Base-by-base conservation (phyloP, 1,284 basidiomycete species). In the Gastroboletus turbinatus region DNA sequence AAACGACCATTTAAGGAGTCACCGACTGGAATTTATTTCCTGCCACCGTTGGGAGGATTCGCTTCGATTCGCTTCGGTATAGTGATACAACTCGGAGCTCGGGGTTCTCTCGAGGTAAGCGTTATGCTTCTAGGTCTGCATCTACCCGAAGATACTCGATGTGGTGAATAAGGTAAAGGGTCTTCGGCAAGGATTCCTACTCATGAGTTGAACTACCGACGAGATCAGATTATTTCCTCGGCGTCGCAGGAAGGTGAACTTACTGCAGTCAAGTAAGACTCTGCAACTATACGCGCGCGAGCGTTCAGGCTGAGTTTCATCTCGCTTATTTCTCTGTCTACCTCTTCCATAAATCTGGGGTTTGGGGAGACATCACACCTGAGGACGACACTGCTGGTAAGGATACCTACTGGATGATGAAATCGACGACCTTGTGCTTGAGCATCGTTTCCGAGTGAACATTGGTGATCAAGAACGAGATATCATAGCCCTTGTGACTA, bases 381-480 rank as follows among this genome's bases (percentile, higher is more conserved):
- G 16, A 16, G 33, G 13, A 30, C 36, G 19, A 33, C 36, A 47
- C 4, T 38, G 29, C 19, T n/a, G 14, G 6, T 3, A 46, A 7
- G 38, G 65, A 51, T 59, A 68, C 76, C 43, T 62, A 94, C 90
- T 99, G 94, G 64, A 98, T 98, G 75, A 99, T 97, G 76, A 99
- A 99, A 76, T 99, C 97, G 44, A 99, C 97, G 53, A 99, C 89
- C 79, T 98, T 99, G 76, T 99, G 96, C 78, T 99, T 99, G 64
- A 98, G 80, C 95, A 99, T 97, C 3, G 92, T 92, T 72, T 99
- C 96, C 25, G 94, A 86, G 73, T 99, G 95, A 60, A 88, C 88
- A 75, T 98, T 98, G 56, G 97, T 98, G 72, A 99, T 97, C 61
- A 99, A 79, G 82, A 99, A 99, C 7, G 93, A 96, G 63, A 99